These are phyloP conservation scores for Trichomonas gallinae DNA, from an alignment of 208 protist species.

Conservation along the genomic window DNA sequence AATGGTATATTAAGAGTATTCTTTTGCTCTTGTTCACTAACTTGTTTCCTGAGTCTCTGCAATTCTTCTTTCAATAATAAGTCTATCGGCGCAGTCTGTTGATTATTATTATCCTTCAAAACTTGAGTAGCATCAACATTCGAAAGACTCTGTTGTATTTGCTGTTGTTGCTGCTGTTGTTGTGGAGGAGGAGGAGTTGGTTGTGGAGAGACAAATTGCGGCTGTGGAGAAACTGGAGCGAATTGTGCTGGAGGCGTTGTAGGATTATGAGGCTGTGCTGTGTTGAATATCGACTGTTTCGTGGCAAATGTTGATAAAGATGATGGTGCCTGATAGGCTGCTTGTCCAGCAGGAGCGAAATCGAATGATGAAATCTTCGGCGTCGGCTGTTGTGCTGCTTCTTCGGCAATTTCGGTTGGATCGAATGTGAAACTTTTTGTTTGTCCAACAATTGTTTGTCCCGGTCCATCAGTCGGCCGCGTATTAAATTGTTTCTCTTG, in stretches of 20 bases:
- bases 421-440: neutral
- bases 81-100: neutral
- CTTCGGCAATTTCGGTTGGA: neutral
- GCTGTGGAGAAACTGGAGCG: neutral
- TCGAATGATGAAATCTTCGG: neutral
- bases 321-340: neutral
- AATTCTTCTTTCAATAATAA: neutral
- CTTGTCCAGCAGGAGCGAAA: neutral
- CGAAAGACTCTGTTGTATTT: neutral
- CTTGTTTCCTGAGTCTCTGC: neutral
- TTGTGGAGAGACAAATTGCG: neutral
- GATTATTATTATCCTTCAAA: neutral
- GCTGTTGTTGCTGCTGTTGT: neutral
- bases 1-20: neutral
- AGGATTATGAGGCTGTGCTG: neutral
- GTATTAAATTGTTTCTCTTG: neutral
- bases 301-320: neutral
- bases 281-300: neutral
- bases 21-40: neutral
- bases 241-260: neutral
- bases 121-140: neutral
- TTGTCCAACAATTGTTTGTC: neutral
- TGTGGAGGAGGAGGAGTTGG: neutral
- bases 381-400: neutral
- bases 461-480: neutral